A percentile compares a stretch with the other conserved stretches of the same genome.
Conservation (phyloP, 2,329 filamentous ascomycete species). For the Orbilia javanica region DNA sequence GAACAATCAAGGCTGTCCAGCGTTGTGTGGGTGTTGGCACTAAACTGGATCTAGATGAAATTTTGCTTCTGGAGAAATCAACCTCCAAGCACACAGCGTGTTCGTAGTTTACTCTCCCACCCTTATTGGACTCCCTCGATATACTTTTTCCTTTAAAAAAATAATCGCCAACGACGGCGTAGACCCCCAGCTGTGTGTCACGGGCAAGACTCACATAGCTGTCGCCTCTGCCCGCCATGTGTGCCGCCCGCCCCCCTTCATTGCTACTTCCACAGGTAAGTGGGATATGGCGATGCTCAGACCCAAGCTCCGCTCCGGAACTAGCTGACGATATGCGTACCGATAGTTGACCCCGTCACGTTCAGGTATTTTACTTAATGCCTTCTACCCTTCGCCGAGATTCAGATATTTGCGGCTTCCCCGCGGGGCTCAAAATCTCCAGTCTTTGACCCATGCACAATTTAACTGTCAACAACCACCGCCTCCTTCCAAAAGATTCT, state of each 20-base stretch:
- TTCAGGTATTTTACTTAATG: conserved; percentile 22
- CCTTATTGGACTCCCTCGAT: neutral
- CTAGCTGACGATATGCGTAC: neutral
- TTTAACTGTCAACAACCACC: neutral
- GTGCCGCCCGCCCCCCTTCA: conserved; percentile 29
- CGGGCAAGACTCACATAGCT: conserved; percentile 1
- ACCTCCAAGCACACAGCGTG: neutral
- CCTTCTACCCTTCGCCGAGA: conserved; percentile 8
- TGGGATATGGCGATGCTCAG: neutral
- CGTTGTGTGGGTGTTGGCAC: neutral
- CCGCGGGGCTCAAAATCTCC: neutral
- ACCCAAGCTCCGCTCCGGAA: neutral
- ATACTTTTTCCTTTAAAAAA: neutral
- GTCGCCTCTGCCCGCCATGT: conserved; percentile 22
- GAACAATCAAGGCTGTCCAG: no score
- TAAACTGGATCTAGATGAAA: neutral
- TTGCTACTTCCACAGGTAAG: conserved; percentile 37
- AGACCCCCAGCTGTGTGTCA: neutral
- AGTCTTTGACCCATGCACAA: neutral
- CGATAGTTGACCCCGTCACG: conserved; percentile 19
- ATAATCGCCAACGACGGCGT: conserved; percentile 5
- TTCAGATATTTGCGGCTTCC: neutral
- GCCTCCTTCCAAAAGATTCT: neutral
- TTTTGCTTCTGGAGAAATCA: neutral
- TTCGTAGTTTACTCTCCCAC: neutral